These are phyloP conservation scores for Fusarium sp. DNA, from an alignment of 2,329 filamentous ascomycete species.

Conservation along the genomic window DNA sequence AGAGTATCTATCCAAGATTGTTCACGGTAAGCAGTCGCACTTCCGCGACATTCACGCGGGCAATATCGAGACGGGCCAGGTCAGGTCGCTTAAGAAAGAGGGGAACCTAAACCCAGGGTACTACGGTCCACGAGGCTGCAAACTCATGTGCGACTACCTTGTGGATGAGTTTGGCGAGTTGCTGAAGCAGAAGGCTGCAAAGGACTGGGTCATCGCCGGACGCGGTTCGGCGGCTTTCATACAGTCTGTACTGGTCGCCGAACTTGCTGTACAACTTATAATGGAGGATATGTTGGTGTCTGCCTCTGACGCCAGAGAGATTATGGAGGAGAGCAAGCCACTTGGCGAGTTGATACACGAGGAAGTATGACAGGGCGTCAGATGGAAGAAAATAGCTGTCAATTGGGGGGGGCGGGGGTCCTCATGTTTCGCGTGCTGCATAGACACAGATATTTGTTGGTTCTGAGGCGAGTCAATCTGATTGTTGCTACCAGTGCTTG, in stretches of 20 bases:
- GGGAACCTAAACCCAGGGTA: constrained; percentile 77
- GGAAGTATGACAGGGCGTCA: constrained; percentile 50
- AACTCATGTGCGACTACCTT: constrained; percentile 75
- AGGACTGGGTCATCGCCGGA: constrained; percentile 71
- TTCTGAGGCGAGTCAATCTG: background rate
- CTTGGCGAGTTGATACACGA: constrained; percentile 75
- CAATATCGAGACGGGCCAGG: constrained; percentile 65
- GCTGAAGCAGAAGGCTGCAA: constrained; percentile 68
- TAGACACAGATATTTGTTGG: background rate
- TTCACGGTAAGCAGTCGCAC: constrained; percentile 67
- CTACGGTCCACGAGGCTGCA: constrained; percentile 79
- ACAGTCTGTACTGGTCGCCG: constrained; percentile 80
- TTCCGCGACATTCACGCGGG: constrained; percentile 67
- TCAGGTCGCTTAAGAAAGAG: constrained; percentile 66
- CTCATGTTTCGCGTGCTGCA: background rate
- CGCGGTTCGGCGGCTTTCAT: constrained; percentile 75
- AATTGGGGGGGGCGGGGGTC: too few relatives aligned
- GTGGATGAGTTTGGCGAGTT: constrained; percentile 66
- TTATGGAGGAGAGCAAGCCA: constrained; percentile 72
- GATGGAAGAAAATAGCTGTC: background rate
- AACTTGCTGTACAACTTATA: constrained; percentile 65
- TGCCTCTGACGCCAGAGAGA: constrained; percentile 56
- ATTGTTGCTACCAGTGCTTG: background rate
- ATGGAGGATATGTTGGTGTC: constrained; percentile 63
- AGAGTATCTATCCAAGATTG: constrained; percentile 63